These are phyloP conservation scores for Gonium pectorale DNA, from an alignment of 139 green algal species.

Conservation along the genomic window DNA sequence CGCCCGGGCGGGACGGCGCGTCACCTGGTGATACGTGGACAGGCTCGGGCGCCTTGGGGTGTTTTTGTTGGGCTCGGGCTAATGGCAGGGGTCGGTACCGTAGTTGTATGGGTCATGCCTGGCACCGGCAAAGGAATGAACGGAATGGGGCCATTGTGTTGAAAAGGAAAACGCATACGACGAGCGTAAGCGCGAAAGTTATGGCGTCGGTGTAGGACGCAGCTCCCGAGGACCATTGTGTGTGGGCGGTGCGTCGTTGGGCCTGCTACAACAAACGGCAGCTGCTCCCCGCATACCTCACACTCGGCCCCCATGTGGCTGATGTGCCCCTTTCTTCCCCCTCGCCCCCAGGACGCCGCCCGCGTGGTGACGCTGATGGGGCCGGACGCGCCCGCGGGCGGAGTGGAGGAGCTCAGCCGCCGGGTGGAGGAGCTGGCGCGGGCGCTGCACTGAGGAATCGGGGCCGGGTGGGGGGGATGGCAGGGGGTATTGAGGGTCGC, in stretches of 20 bases:
- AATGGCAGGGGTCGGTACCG: too few relatives aligned
- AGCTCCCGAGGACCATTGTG: too few relatives aligned
- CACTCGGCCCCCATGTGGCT: too few relatives aligned
- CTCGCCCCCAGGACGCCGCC: constrained; percentile 30
- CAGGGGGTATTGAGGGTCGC: neutral
- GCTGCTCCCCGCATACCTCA: neutral
- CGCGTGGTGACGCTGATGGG: constrained; percentile 62
- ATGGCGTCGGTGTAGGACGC: too few relatives aligned
- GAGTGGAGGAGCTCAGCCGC: constrained; percentile 64
- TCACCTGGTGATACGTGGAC: too few relatives aligned
- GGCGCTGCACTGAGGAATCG: constrained; percentile 80
- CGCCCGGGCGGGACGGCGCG: too few relatives aligned
- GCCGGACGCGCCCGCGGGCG: constrained; percentile 34
- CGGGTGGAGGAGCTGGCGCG: constrained; percentile 80
- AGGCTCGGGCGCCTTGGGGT: too few relatives aligned
- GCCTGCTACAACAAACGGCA: neutral
- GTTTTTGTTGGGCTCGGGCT: too few relatives aligned
- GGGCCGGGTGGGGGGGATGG: neutral
- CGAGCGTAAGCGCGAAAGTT: neutral
- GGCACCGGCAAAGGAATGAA: too few relatives aligned
- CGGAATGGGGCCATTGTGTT: too few relatives aligned
- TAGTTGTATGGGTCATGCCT: too few relatives aligned
- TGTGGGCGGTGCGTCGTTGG: too few relatives aligned
- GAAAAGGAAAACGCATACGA: neutral
- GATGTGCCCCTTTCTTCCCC: neutral